Conservation (phyloP, 495 filamentous ascomycete genomes). For the Baudoinia panamericana region DNA sequence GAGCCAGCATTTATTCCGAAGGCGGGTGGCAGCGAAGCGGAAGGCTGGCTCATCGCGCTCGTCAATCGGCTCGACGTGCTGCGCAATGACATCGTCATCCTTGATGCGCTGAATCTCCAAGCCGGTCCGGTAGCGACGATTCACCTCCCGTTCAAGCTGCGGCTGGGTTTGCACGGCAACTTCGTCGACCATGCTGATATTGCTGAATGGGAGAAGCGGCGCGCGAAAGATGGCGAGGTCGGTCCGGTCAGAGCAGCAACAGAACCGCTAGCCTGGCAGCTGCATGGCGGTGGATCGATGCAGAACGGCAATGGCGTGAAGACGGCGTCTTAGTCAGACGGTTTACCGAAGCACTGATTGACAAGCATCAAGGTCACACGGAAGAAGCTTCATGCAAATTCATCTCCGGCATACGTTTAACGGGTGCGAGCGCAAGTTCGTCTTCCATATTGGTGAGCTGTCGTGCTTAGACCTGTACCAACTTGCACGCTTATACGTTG, state of each 20-base stretch:
- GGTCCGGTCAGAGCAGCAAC: slow-evolving; percentile 14
- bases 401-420: too few species aligned
- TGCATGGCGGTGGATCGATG: too few species aligned
- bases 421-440: too few species aligned
- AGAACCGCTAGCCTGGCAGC: slow-evolving; percentile 20
- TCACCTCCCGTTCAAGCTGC: slow-evolving; percentile 26
- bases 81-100: slow-evolving; percentile 23
- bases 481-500: too few species aligned
- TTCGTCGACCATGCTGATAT: slow-evolving; percentile 22
- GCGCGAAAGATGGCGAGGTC: slow-evolving; percentile 9
- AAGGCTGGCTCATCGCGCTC: slow-evolving; percentile 43
- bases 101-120: slow-evolving; percentile 19
- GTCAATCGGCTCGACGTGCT: slow-evolving; percentile 35
- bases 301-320: too few species aligned
- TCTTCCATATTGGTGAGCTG: too few species aligned
- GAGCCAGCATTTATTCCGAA: slow-evolving; percentile 46
- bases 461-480: too few species aligned
- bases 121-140: slow-evolving; percentile 19
- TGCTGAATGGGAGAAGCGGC: slow-evolving; percentile 19
- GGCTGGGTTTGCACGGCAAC: slow-evolving; percentile 24
- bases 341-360: too few species aligned
- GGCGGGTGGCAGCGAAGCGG: slow-evolving; percentile 35
- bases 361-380: too few species aligned
- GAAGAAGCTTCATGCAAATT: too few species aligned
- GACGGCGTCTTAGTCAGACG: too few species aligned